A percentile compares a stretch with the other conserved stretches of the same genome.
Conservation (phyloP, 306 rosid genomes). For the Prunus dulcis region DNA sequence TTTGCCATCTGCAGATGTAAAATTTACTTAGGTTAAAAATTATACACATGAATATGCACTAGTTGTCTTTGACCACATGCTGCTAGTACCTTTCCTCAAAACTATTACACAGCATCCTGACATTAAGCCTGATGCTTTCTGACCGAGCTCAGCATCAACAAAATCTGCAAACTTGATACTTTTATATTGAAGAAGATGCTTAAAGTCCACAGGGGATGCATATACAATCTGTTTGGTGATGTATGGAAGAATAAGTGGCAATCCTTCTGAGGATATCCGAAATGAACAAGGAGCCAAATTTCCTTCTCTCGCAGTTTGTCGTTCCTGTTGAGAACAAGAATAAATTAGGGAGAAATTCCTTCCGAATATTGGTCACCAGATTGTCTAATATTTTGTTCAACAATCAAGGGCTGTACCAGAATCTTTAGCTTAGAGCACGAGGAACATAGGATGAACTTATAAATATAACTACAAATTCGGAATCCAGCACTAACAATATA, state of each 20-base stretch:
- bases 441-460: background rate
- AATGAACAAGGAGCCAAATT: conserved; percentile 71
- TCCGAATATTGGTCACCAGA: background rate
- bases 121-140: conserved; percentile 60
- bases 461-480: background rate
- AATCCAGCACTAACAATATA: background rate
- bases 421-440: background rate
- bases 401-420: background rate
- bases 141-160: conserved; percentile 65
- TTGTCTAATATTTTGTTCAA: background rate
- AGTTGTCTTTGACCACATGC: background rate
- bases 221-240: conserved; percentile 72
- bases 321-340: conserved; percentile 50
- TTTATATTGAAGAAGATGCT: conserved; percentile 73
- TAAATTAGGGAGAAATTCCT: conserved; percentile 14
- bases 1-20: conserved; percentile 40
- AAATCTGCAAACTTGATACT: conserved; percentile 78
- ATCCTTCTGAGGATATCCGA: conserved; percentile 93
- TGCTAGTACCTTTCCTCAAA: conserved; percentile 57
- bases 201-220: conserved; percentile 72
- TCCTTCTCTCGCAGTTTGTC: conserved; percentile 92
- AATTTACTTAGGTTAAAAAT: background rate
- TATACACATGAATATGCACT: background rate
- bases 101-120: conserved; percentile 87
- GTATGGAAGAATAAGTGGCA: conserved; percentile 80